Base-by-base conservation (phyloP, 495 filamentous ascomycete genomes). In the Penicillium robsamsonii region DNA sequence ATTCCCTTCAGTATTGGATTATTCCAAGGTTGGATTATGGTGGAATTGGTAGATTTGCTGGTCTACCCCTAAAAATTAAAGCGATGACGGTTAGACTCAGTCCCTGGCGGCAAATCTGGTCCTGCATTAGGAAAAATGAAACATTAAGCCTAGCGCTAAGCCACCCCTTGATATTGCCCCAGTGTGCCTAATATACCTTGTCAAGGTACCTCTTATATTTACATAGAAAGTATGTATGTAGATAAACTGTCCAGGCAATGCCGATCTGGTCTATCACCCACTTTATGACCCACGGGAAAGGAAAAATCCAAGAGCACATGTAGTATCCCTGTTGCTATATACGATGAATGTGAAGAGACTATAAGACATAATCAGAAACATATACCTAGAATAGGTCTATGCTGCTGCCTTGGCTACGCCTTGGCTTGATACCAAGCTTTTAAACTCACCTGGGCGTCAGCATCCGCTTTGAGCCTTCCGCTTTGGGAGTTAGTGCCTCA, bases 71-170 rank as follows among this genome's bases (percentile, higher is more conserved):
- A 29, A 30, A 29, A 31, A 27, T 7, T n/a, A 42, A 31, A 52
- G 17, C 25, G 18, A 50, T 37, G 31, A 52, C 11, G 38, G 27
- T 33, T 22, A 43, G 37, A 52, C 50, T 52, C 50, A 15, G 46
- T 49, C 25, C 50, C 50, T 52, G 50, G 31, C 31, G 29, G 46
- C 46, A 37, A 25, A 37, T 10, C 15, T 4, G 38, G 30, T 30
- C 50, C 50, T 53, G 52, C 42, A 54, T 43, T 7, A 12, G 12
- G 12, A 2, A 22, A 10, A 31, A 54, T 54, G 52, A 54, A 38
- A 54, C 52, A 54, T 17, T 11, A 7, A 12, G 18, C 30, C 18
- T 25, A 44, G 18, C 8, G 3, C 37, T 20, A 42, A 46, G 42
- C 29, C 52, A 54, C 29, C 50, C 50, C 50, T 52, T 43, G 25